Percentiles rank a stretch among this genome's conserved stretches.
phyloP scores from a whole-genome alignment of 2,329 filamentous ascomycete species.

The Paecilomyces niveus region DNA sequence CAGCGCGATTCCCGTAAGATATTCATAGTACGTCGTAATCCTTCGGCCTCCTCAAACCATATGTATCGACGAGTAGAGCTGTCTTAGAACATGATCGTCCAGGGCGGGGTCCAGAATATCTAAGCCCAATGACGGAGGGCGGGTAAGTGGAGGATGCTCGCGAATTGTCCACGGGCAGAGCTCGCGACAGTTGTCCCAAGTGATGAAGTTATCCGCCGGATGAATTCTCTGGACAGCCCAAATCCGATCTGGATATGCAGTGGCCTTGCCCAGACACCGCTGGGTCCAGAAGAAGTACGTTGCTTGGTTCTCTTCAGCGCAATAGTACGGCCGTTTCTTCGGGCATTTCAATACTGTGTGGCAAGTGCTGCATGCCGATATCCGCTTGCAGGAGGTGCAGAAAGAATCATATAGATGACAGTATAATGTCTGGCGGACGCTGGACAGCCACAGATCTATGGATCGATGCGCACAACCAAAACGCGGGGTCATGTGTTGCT shows the following conservation, averaged over 20 bases:
- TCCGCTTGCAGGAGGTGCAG: slow-evolving; percentile 28
- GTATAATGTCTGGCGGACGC: slow-evolving; percentile 29
- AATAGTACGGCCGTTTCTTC: slow-evolving; percentile 23
- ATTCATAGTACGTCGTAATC: neutral
- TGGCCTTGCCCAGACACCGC: slow-evolving; percentile 23
- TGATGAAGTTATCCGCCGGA: slow-evolving; percentile 26
- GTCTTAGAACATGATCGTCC: slow-evolving; percentile 23
- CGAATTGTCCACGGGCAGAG: slow-evolving; percentile 34
- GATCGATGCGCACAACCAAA: slow-evolving; percentile 35
- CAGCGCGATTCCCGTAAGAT: neutral
- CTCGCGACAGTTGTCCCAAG: slow-evolving; percentile 30
- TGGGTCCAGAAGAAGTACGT: slow-evolving; percentile 31
- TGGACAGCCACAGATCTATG: slow-evolving; percentile 32
- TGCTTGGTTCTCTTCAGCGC: slow-evolving; percentile 16
- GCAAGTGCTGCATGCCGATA: slow-evolving; percentile 29
- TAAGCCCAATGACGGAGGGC: slow-evolving; percentile 25
- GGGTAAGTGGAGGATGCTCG: slow-evolving; percentile 26
- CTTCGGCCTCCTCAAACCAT: slow-evolving; percentile 17
- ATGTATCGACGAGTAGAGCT: slow-evolving; percentile 29
- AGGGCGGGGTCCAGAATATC: slow-evolving; percentile 26
- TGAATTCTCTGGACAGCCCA: slow-evolving; percentile 32
- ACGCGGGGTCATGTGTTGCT: slow-evolving; percentile 31
- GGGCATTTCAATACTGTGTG: slow-evolving; percentile 26
- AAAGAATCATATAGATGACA: slow-evolving; percentile 26
- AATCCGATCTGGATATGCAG: slow-evolving; percentile 18